A percentile compares a stretch with the other conserved stretches of the same genome.
Conservation (phyloP, 495 filamentous ascomycete genomes). For the Podospora pseudopauciseta region DNA sequence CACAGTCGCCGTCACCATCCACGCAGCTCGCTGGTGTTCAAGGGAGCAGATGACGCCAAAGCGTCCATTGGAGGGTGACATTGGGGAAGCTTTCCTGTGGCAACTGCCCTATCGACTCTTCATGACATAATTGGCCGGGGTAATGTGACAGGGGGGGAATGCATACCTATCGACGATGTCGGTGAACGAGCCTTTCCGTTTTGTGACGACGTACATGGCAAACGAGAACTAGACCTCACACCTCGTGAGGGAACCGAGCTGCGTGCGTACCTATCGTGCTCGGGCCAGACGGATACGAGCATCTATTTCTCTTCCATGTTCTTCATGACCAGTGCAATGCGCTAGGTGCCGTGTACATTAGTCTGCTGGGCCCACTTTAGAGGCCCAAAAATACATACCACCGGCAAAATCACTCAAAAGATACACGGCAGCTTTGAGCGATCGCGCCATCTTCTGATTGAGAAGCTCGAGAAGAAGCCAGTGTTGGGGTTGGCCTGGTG, state of each 20-base stretch:
- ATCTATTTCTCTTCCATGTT: neutral
- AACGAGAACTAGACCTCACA: neutral
- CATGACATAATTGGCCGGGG: slow-evolving; percentile 12
- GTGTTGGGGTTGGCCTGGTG: neutral
- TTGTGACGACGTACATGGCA: slow-evolving; percentile 1
- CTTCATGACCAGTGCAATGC: too few species aligned
- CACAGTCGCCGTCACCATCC: neutral
- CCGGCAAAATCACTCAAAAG: neutral
- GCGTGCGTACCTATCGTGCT: too few species aligned
- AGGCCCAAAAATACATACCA: neutral
- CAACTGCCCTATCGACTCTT: slow-evolving; percentile 7
- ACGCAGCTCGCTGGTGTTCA: neutral
- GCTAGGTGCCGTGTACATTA: neutral
- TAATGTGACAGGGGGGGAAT: neutral
- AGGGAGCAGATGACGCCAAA: neutral
- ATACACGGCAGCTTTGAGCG: neutral
- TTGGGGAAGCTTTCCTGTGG: slow-evolving; percentile 6
- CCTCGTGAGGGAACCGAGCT: too few species aligned
- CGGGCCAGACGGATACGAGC: slow-evolving; percentile 8
- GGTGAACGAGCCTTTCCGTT: slow-evolving; percentile 9
- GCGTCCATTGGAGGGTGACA: neutral
- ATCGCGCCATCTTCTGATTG: neutral
- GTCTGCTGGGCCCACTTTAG: neutral
- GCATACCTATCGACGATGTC: neutral
- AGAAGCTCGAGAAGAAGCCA: neutral